Percentiles rank a stretch among this genome's conserved stretches.
These are phyloP conservation scores for Skeletonema costatum DNA, from an alignment of 108 stramenopile genomes.

Conservation along the genomic window DNA sequence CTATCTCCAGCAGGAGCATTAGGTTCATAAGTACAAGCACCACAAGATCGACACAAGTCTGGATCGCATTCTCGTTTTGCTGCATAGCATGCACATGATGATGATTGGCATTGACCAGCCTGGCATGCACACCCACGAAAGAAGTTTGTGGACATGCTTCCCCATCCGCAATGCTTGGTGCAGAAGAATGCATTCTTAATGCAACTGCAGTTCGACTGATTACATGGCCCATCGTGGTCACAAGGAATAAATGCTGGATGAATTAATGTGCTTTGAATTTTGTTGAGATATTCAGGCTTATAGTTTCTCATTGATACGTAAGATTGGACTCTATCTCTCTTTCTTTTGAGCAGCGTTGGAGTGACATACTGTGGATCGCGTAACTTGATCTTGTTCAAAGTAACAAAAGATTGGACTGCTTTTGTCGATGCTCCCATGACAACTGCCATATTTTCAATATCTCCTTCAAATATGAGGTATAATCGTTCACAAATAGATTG, in stretches of 20 bases:
- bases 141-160: slow-evolving; percentile 57
- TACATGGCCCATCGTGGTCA: slow-evolving; percentile 71
- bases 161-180: slow-evolving; percentile 77
- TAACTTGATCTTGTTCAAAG: slow-evolving; percentile 11
- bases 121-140: slow-evolving; percentile 78
- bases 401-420: slow-evolving; percentile 18
- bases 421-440: slow-evolving; percentile 28
- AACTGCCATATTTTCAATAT: slow-evolving; percentile 44
- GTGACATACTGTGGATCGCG: slow-evolving; percentile 30
- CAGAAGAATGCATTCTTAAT: slow-evolving; percentile 73
- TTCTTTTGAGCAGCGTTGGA: slow-evolving; percentile 15
- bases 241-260: slow-evolving; percentile 68
- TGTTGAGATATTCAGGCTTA: slow-evolving; percentile 52
- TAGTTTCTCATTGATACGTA: slow-evolving; percentile 49
- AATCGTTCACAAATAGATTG: slow-evolving; percentile 48
- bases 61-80: slow-evolving; percentile 88
- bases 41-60: slow-evolving; percentile 73
- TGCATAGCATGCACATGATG: slow-evolving; percentile 75
- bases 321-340: slow-evolving; percentile 4
- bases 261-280: slow-evolving; percentile 39
- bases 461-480: slow-evolving; percentile 51
- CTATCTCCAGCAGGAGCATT: slow-evolving; percentile 33
- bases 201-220: slow-evolving; percentile 66
- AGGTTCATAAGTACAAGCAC: slow-evolving; percentile 66
- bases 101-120: slow-evolving; percentile 57